Conservation (phyloP, 192 early-diverging fungal species). For the Podila horticola region DNA sequence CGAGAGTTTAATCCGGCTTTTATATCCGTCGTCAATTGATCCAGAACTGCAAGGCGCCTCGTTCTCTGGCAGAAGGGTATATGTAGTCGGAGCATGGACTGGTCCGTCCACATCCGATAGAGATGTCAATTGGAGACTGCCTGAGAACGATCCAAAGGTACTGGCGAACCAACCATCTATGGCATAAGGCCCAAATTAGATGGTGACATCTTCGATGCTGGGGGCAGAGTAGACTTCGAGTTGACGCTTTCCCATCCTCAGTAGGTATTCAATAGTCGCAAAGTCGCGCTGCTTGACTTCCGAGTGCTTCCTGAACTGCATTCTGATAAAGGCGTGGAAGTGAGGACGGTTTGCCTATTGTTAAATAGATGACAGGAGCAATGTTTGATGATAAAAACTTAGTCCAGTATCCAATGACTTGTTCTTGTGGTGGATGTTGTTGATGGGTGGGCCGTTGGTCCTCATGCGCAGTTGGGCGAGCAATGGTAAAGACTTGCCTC, state of each 20-base stretch:
- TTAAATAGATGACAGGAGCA: not conserved
- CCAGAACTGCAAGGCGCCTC: too few relatives aligned
- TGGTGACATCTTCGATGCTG: conserved; percentile 67
- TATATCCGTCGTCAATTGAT: too few relatives aligned
- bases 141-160: too few relatives aligned
- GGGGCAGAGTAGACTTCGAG: conserved; percentile 70
- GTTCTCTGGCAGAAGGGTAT: too few relatives aligned
- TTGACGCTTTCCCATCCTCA: conserved; percentile 71
- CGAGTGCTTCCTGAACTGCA: conserved; percentile 69
- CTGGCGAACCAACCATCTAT: not conserved
- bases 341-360: conserved; percentile 66
- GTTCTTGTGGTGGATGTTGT: not conserved
- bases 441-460: too few relatives aligned
- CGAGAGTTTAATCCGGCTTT: too few relatives aligned
- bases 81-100: too few relatives aligned
- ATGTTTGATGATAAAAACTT: not conserved
- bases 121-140: too few relatives aligned
- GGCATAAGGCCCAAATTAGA: conserved; percentile 3
- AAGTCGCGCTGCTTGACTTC: conserved; percentile 69
- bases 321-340: conserved; percentile 74
- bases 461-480: too few relatives aligned
- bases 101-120: too few relatives aligned
- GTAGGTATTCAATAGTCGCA: conserved; percentile 75
- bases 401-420: not conserved
- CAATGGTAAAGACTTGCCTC: conserved; percentile 50